Conservation (phyloP, 108 stramenopile genomes). For the Asterionellopsis glacialis region DNA sequence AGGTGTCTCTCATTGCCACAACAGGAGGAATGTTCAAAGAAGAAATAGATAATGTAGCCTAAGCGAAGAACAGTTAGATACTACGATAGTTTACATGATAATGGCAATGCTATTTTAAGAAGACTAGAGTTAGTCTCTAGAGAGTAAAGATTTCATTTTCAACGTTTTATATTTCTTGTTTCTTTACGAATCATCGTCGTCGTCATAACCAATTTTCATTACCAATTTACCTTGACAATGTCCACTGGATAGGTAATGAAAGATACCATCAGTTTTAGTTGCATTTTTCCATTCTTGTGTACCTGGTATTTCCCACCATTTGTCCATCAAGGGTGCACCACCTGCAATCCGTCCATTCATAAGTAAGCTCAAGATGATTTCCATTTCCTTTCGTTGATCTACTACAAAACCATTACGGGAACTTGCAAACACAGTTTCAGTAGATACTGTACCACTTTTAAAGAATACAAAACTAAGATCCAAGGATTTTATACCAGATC, state of each 20-base stretch:
- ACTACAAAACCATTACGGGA: constrained; percentile 24
- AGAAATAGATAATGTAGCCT: no score
- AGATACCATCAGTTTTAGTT: constrained; percentile 24
- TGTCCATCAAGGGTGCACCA: constrained; percentile 27
- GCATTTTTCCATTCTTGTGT: constrained; percentile 26
- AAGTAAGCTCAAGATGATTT: constrained; percentile 13
- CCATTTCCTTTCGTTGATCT: constrained; percentile 29
- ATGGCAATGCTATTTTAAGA: no score
- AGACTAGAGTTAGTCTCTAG: no score
- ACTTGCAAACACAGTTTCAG: constrained; percentile 44
- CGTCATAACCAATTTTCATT: constrained; percentile 23
- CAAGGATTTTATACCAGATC: constrained; percentile 29
- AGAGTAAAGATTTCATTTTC: no score
- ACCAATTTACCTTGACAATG: constrained; percentile 35
- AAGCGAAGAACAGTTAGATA: no score
- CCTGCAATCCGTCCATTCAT: constrained; percentile 5
- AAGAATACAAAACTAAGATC: constrained; percentile 50
- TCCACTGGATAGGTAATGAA: constrained; percentile 17
- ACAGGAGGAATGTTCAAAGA: no score
- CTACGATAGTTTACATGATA: no score
- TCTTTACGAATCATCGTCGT: neutral
- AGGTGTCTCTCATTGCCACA: no score
- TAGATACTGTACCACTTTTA: constrained; percentile 41
- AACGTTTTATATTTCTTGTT: no score
- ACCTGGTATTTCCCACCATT: constrained; percentile 6